A percentile compares a stretch with the other conserved stretches of the same genome.
These are phyloP conservation scores for Arthrobotrys musiformis DNA, from an alignment of 2,329 filamentous ascomycete genomes.

Conservation along the genomic window DNA sequence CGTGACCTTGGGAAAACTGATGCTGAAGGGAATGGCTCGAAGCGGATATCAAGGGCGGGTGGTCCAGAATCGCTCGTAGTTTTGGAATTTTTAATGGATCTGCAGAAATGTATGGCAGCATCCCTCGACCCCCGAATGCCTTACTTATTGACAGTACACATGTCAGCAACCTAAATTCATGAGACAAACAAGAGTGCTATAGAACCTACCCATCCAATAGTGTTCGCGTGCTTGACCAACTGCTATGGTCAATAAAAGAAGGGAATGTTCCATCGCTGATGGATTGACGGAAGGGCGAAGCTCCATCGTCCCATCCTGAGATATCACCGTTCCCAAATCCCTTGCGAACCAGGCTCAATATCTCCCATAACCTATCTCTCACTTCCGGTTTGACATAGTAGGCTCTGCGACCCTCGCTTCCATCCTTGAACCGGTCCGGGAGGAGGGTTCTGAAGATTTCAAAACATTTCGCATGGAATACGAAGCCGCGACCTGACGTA, in stretches of 20 bases:
- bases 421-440: constrained; percentile 46
- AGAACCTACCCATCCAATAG: constrained; percentile 43
- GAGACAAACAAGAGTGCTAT: neutral
- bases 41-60: constrained; percentile 45
- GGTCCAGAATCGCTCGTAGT: constrained; percentile 38
- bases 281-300: constrained; percentile 43
- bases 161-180: neutral
- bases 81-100: constrained; percentile 41
- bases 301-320: constrained; percentile 51
- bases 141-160: constrained; percentile 21
- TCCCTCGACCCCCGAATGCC: constrained; percentile 44
- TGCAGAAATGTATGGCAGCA: constrained; percentile 49
- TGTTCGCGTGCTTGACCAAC: constrained; percentile 48
- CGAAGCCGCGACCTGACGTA: constrained; percentile 45
- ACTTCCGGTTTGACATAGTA: constrained; percentile 49
- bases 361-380: constrained; percentile 50
- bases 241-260: constrained; percentile 50
- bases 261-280: constrained; percentile 53
- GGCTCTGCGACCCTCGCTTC: constrained; percentile 32
- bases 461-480: constrained; percentile 54
- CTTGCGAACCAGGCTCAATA: constrained; percentile 43
- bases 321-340: constrained; percentile 49
- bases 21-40: constrained; percentile 24
- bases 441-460: constrained; percentile 50
- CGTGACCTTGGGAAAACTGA: constrained; percentile 33